These are phyloP conservation scores for Saraca asoca DNA, from an alignment of 331 rosid species.

Conservation along the genomic window DNA sequence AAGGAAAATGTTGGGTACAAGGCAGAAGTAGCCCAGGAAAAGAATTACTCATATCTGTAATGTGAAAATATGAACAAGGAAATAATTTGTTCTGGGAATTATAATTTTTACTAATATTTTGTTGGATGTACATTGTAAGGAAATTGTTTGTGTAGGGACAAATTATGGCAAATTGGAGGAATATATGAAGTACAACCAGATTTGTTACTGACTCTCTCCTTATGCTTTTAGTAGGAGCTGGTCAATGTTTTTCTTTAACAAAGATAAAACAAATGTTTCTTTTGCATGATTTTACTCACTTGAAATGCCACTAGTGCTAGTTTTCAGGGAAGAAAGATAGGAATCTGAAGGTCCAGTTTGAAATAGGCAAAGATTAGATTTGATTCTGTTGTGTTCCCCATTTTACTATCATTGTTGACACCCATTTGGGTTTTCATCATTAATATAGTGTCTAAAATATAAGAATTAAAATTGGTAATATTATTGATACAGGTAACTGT, in stretches of 20 bases:
- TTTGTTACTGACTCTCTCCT: neutral
- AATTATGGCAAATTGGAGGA: neutral
- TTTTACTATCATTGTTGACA: neutral
- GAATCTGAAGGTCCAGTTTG: neutral
- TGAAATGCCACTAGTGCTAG: slow-evolving; percentile 21
- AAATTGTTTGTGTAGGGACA: neutral
- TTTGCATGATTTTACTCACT: slow-evolving; percentile 22
- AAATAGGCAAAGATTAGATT: neutral
- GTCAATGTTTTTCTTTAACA: too few relatives aligned
- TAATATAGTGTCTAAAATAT: neutral
- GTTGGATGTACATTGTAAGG: neutral
- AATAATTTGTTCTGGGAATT: too few relatives aligned
- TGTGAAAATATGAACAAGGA: too few relatives aligned
- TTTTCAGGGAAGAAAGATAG: neutral
- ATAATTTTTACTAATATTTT: too few relatives aligned
- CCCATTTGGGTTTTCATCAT: neutral
- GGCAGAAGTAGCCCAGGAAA: too few relatives aligned
- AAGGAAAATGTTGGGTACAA: too few relatives aligned
- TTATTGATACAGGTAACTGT: slow-evolving; percentile 64
- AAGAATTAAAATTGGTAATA: neutral
- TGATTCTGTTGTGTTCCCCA: neutral
- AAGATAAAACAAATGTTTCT: neutral
- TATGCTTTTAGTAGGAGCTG: neutral
- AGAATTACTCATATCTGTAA: too few relatives aligned
- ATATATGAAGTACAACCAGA: neutral